Conservation (phyloP, 2,329 filamentous ascomycete species). For the Monosporascus sp. region DNA sequence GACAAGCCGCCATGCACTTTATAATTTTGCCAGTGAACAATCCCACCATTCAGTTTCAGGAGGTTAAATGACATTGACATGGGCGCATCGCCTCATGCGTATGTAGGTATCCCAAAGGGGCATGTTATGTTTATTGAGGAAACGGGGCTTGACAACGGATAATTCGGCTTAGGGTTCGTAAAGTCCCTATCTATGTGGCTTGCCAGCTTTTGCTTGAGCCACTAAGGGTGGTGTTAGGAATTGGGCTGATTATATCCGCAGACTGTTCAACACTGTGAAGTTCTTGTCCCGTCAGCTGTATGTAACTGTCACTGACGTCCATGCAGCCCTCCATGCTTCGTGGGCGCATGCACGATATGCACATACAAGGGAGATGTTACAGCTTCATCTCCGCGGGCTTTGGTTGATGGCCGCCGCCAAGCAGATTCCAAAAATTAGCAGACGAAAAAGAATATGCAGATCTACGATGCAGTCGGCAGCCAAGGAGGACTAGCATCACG, state of each 20-base stretch:
- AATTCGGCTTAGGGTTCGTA: background rate
- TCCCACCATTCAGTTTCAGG: background rate
- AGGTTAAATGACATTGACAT: background rate
- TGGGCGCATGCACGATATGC: too few species aligned
- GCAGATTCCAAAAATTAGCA: too few species aligned
- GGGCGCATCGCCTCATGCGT: background rate
- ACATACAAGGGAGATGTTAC: too few species aligned
- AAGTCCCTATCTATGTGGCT: background rate
- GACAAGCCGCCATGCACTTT: background rate
- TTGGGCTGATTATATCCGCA: too few species aligned
- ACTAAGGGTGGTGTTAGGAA: too few species aligned
- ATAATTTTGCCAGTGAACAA: background rate
- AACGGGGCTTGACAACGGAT: background rate
- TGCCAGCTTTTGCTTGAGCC: background rate
- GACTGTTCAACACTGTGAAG: too few species aligned
- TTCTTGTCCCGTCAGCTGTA: too few species aligned
- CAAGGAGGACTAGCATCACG: constrained; percentile 4
- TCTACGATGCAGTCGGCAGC: constrained; percentile 1
- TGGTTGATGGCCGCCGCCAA: too few species aligned
- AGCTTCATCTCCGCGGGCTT: too few species aligned
- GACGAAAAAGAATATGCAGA: too few species aligned
- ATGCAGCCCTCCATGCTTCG: too few species aligned
- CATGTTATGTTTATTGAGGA: background rate
- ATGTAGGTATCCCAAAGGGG: background rate
- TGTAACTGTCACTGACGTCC: too few species aligned